Evolutionary conservation across 345 rosid genomes (phyloP).

Genomic region (Citrus hindsii): DNA sequence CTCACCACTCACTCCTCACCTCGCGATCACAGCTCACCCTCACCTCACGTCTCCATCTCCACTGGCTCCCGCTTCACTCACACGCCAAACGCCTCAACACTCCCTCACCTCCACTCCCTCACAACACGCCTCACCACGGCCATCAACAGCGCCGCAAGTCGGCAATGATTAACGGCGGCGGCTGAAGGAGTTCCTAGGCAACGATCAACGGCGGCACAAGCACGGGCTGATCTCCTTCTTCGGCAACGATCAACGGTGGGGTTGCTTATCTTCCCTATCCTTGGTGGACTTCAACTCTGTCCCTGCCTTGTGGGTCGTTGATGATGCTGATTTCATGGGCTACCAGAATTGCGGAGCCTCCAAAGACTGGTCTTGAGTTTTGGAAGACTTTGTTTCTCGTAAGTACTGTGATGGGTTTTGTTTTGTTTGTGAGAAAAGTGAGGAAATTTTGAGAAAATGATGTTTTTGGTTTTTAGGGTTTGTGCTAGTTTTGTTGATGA

Average conservation of each 20-base stretch:
- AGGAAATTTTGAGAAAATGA: slow-evolving; percentile 24
- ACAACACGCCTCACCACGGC: no score
- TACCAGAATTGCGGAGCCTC: slow-evolving; percentile 73
- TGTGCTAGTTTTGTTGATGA: slow-evolving; percentile 16
- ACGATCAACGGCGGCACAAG: no score
- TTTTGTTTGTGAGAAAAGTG: slow-evolving; percentile 18
- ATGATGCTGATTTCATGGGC: slow-evolving; percentile 96
- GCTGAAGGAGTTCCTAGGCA: fast-evolving
- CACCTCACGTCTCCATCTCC: no score
- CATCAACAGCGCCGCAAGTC: no score
- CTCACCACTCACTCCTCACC: no score
- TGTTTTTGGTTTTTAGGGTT: slow-evolving; percentile 34
- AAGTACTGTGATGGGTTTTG: slow-evolving; percentile 38
- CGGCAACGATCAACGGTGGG: no score
- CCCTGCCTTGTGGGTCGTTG: slow-evolving; percentile 89
- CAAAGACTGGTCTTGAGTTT: slow-evolving; percentile 80
- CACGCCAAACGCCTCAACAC: no score
- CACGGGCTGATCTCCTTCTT: no score
- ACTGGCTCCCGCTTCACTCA: no score
- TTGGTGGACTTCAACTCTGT: slow-evolving; percentile 93
- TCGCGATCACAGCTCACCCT: no score
- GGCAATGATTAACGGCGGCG: no score
- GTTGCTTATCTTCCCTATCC: slow-evolving; percentile 51
- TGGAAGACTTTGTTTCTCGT: slow-evolving; percentile 96
- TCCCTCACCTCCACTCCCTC: no score